Evolutionary conservation across 805 yeast genomes (phyloP), one percentile per base, ranked within the genome.

Genomic region (Yamadazyma sp.): DNA sequence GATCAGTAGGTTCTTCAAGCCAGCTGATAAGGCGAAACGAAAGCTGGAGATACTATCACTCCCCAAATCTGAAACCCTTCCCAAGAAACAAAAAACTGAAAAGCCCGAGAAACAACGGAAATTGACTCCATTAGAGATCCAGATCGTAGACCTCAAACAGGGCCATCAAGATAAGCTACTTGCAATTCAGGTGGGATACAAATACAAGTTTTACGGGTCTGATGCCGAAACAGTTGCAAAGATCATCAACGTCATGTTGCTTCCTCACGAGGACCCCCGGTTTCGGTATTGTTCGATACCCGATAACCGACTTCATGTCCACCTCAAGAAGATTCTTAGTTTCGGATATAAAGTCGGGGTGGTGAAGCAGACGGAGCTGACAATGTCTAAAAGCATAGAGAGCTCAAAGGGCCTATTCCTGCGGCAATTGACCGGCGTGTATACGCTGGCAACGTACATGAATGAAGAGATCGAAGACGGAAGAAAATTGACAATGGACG

Each of bases 231-330:
- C 65, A 4, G 96, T 82, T 0, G 73, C 95, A 9, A 63, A 70
- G 32, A 70, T 82, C 9, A 59, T 89, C 22, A 80, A 83, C 42
- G 83, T 86, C 28, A 80, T 80, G 78, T 66, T 83, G 15, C 69
- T 86, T 0, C 84, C 84, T 0, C 71, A 73, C n/a, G 64, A 64
- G 0, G 84, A 83, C 40, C 74, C 73, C 34, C 72, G 75, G 39
- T 81, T 86, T 50, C 91, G 96, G 0, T 84, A 86, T 52, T 84
- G 95, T 44, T 81, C 93, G 6, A 84, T 93, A 22, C 98, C 97
- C 1, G 84, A 83, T 35, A 76, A 67, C 19, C 65, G 93, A 41
- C 65, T 93, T 10, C 84, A 84, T 47, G 71, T 84, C 20, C 91
- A 91, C 56, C 62, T 90, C 24, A 84, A 84, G 55, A 70, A 91